These are phyloP conservation scores for Rubus parviflorus DNA, from an alignment of 306 rosid genomes.

Conservation along the genomic window DNA sequence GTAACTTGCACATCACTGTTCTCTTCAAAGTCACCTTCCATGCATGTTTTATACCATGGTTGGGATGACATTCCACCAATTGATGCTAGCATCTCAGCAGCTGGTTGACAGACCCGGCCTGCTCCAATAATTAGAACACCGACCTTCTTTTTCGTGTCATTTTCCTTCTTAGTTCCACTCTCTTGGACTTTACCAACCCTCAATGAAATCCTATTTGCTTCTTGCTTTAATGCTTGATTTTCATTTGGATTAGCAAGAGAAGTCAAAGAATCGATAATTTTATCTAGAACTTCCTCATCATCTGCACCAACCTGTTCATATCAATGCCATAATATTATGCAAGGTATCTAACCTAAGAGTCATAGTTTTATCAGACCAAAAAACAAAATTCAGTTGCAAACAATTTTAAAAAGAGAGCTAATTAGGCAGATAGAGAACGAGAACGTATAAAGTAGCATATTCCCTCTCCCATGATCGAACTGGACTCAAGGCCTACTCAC, in stretches of 20 bases:
- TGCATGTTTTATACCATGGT: conserved; percentile 44
- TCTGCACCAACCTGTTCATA: conserved; percentile 84
- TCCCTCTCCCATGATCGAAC: conserved; percentile 13
- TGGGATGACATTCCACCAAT: conserved; percentile 48
- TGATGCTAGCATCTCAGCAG: conserved; percentile 76
- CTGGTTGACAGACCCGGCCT: conserved; percentile 93
- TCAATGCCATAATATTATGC: conserved; percentile 18
- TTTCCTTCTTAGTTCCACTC: conserved; percentile 40
- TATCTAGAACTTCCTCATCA: conserved; percentile 59
- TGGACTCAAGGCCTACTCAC: conserved; percentile 49
- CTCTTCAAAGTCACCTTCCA: conserved; percentile 57
- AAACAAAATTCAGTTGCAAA: neutral
- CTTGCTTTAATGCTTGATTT: conserved; percentile 37
- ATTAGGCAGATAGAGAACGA: neutral
- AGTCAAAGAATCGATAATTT: conserved; percentile 76
- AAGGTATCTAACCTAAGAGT: conserved; percentile 3
- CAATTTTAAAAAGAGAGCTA: neutral
- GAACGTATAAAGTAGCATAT: neutral
- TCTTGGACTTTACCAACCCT: conserved; percentile 66
- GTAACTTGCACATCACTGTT: conserved; percentile 69
- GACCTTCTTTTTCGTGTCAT: conserved; percentile 48
- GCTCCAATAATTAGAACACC: conserved; percentile 90
- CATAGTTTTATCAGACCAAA: neutral
- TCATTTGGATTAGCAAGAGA: conserved; percentile 64
- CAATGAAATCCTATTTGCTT: conserved; percentile 52